phyloP scores from a whole-genome alignment of 495 filamentous ascomycete species.

The Aspergillus haitiensis region DNA sequence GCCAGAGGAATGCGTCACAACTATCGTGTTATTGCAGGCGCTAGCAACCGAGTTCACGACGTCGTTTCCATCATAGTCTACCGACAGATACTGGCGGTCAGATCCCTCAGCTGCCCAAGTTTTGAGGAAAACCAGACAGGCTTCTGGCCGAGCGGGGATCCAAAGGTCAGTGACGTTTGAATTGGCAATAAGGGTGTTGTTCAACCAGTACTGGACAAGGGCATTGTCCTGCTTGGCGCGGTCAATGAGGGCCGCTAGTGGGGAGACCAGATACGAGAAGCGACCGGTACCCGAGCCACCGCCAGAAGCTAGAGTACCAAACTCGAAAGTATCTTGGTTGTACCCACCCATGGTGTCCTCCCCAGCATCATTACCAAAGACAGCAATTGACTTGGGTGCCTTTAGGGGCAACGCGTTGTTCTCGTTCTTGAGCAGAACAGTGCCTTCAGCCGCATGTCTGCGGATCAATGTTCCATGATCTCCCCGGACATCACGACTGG shows the following conservation, averaged over 20 bases:
- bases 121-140: conserved; percentile 65
- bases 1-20: conserved; percentile 48
- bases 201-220: too few species aligned
- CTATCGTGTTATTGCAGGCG: conserved; percentile 56
- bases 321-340: conserved; percentile 6
- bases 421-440: conserved; percentile 73
- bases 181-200: too few species aligned
- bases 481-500: conserved; percentile 49
- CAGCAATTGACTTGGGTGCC: conserved; percentile 53
- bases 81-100: conserved; percentile 24
- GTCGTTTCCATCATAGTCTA: conserved; percentile 46
- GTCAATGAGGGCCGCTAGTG: too few species aligned
- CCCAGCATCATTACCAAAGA: conserved; percentile 69
- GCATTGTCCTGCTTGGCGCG: too few species aligned
- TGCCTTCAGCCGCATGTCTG: conserved; percentile 59
- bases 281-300: conserved; percentile 36
- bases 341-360: conserved; percentile 52
- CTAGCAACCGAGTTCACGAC: conserved; percentile 58
- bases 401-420: conserved; percentile 63
- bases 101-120: conserved; percentile 57
- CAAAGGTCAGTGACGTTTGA: conserved; percentile 41
- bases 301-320: neutral
- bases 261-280: too few species aligned
- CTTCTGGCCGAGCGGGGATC: conserved; percentile 47
- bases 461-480: conserved; percentile 23